These are phyloP conservation scores for Dactylellina drechsleri DNA, from an alignment of 2,329 filamentous ascomycete genomes.

Conservation along the genomic window DNA sequence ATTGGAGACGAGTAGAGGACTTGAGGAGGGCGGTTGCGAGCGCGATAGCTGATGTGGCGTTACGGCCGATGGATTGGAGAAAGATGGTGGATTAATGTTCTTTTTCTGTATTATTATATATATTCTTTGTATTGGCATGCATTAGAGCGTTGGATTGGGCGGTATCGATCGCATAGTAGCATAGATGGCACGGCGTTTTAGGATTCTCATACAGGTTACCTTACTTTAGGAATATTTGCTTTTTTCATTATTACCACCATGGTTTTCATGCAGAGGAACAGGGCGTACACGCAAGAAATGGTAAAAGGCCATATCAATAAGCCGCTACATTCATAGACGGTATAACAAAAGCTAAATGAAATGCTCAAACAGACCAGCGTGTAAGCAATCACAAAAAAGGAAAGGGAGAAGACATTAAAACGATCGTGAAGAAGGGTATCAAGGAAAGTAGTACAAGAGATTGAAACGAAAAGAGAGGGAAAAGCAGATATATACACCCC, in stretches of 20 bases:
- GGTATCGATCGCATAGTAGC: too few species aligned
- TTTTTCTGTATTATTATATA: slow-evolving; percentile 5
- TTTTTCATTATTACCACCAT: too few species aligned
- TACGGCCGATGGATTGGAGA: slow-evolving; percentile 20
- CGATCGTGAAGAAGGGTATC: slow-evolving; percentile 48
- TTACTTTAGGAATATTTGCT: too few species aligned
- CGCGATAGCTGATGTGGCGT: slow-evolving; percentile 11
- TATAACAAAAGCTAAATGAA: not conserved
- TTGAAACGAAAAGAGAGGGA: not conserved
- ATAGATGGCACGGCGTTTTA: not conserved
- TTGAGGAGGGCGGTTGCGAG: slow-evolving; percentile 13
- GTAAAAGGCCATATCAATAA: not conserved
- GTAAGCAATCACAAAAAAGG: slow-evolving; percentile 17
- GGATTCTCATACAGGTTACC: not conserved
- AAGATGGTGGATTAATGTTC: slow-evolving; percentile 16
- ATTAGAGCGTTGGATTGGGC: not conserved
- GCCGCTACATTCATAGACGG: not conserved
- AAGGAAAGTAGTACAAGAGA: slow-evolving; percentile 14
- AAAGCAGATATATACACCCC: slow-evolving; percentile 30
- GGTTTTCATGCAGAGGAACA: not conserved
- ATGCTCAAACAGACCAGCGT: slow-evolving; percentile 40
- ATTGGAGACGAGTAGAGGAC: slow-evolving; percentile 18
- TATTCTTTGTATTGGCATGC: slow-evolving; percentile 7
- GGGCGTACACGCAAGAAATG: not conserved
- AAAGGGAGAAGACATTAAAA: slow-evolving; percentile 11